Base-by-base conservation (phyloP, 495 filamentous ascomycete genomes). In the Niebla homalea region DNA sequence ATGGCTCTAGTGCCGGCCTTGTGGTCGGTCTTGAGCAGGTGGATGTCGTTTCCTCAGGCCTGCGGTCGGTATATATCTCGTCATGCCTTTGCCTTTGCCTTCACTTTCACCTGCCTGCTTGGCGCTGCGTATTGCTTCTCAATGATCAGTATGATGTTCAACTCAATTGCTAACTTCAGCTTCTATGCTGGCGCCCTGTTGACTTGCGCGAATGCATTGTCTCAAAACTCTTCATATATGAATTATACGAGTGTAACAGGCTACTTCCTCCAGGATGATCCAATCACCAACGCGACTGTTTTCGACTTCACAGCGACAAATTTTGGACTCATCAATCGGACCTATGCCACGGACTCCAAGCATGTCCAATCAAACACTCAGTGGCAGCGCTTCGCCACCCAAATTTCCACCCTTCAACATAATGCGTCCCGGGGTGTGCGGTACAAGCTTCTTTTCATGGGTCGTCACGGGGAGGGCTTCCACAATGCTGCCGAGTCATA, bases 381-480 rank as follows among this genome's bases (percentile, higher is more conserved):
- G 64, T 87, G 83, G 83, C 69, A 81, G 51, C 70, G 77, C 18
- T 86, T 87, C 64, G 66, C 75, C 52, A 46, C 70, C 41, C 67
- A 80, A 46, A 75, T 86, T 4, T 49, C 65, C 8, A 56, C 63
- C 8, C 61, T 84, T 52, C 85, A 86, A 57, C 44, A 54, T 0
- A 61, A 71, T 6, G 64, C 70, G 11, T 65, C 70, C 1, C 55
- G 47, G 12, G 64, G 74, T 41, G 70, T 75, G 5, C 60, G 74
- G 38, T 87, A 85, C 62, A 85, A 83, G 56, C 75, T 87, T 3
- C 60, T 87, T 20, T 86, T 76, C 68, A 59, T 84, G 38, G 83
- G 76, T 8, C 74, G 83, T 20, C 83, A 87, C 54, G 84, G 83
- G 2, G 74, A 87, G 56, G 84, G 83, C 1, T 81, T 71, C 57